phyloP scores from a whole-genome alignment of 345 rosid species.

The Salix brachista region DNA sequence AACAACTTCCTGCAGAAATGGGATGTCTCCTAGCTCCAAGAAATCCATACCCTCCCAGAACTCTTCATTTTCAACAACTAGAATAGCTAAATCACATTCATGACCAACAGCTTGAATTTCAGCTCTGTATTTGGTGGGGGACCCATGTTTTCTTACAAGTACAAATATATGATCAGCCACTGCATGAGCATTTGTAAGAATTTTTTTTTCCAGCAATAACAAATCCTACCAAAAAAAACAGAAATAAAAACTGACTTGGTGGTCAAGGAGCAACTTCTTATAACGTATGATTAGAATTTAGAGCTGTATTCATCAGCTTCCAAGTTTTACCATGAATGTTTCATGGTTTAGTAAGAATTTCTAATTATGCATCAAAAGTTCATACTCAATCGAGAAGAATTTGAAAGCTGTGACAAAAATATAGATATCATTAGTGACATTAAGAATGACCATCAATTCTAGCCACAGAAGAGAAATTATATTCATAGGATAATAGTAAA shows the following conservation, averaged over 20 bases:
- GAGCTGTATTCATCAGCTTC: neutral
- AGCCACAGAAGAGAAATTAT: neutral
- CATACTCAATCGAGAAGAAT: neutral
- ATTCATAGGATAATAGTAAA: neutral
- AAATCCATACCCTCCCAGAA: conserved; percentile 56
- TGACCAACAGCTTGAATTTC: conserved; percentile 71
- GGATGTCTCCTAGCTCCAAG: conserved; percentile 76
- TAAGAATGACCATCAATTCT: neutral
- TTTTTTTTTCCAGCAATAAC: conserved; percentile 60
- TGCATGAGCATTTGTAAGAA: conserved; percentile 84
- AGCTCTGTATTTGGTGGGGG: conserved; percentile 66
- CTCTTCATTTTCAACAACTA: conserved; percentile 60
- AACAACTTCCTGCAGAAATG: conserved; percentile 67
- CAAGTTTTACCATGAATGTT: neutral
- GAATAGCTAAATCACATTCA: conserved; percentile 80
- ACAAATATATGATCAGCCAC: conserved; percentile 85
- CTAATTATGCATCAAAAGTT: neutral
- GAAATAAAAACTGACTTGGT: neutral
- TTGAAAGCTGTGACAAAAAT: neutral
- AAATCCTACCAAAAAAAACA: conserved; percentile 35
- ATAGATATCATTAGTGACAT: neutral
- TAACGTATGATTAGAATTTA: neutral
- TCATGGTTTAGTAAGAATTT: neutral
- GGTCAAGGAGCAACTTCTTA: neutral
- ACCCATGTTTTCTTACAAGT: conserved; percentile 78